These are phyloP conservation scores for Ophiostoma sp. DNA, from an alignment of 2,329 filamentous ascomycete species.

Conservation along the genomic window DNA sequence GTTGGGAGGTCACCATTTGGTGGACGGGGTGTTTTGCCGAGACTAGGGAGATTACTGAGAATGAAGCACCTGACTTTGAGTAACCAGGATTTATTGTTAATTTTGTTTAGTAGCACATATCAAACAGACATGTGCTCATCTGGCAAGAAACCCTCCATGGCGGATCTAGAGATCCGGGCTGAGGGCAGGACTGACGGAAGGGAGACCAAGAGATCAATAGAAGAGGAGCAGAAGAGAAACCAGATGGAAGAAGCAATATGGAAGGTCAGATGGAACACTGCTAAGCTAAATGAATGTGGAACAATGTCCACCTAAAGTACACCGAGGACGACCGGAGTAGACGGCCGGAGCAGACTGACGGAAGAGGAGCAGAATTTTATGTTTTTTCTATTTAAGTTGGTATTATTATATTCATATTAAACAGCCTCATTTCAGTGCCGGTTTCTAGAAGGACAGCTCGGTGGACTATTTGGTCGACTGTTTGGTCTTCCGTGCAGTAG, in stretches of 20 bases:
- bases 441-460: neutral
- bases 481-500: constrained; percentile 3
- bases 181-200: neutral
- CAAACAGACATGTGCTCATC: too few species aligned
- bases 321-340: neutral
- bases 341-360: neutral
- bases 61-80: too few species aligned
- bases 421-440: neutral
- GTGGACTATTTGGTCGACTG: neutral
- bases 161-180: neutral
- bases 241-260: neutral
- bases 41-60: too few species aligned
- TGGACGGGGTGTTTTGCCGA: too few species aligned
- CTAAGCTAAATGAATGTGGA: neutral
- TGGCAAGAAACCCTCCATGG: too few species aligned
- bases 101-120: too few species aligned
- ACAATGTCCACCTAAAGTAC: neutral
- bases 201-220: neutral
- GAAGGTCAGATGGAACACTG: neutral
- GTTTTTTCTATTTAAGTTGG: neutral
- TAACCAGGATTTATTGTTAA: too few species aligned
- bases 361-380: too few species aligned
- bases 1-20: too few species aligned
- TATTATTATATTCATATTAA: neutral
- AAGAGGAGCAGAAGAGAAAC: neutral